Base-by-base conservation (phyloP, 179 eudicot species). In the Spergularia azorica region DNA sequence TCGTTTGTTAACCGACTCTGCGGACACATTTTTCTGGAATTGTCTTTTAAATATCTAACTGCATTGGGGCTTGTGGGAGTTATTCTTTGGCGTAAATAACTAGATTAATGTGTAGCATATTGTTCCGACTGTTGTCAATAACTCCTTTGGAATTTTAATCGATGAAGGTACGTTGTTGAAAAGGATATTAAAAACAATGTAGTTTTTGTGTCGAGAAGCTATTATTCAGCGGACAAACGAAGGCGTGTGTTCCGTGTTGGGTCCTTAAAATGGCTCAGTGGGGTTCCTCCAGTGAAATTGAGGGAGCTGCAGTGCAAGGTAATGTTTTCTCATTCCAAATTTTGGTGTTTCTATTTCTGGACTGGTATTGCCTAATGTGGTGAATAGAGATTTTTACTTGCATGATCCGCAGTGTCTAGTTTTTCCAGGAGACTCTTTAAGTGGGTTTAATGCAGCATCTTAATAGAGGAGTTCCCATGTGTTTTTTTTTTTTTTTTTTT, bases 171-270 rank as follows among this genome's bases (percentile, higher is more conserved):
- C 72, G 98, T 95, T 69, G 97, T 95, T 67, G 93, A 91, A 82
- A 95, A 93, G 87, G 98, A 95, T 83, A 82, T 84, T 21, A 83
- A 89, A 79, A 90, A 93, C 82, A 95, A 95, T 70, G 95, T 95
- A 21, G 88, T 95, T 67, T 95, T 91, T 66, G 97, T 90, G 14
- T 95, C 98, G 54, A 89, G 98, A 75, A 91, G 86, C 63, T 95
- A 95, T 78, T 93, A 83, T 79, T 95, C 98, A 26, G 83, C 79
- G 71, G 98, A 93, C 82, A 95, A 95, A 87, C 87, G 92, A 80
- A 91, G 98, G 84, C 91, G 98, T 18, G 76, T 84, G 67, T 95
- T 95, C 80, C 93, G 91, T 65, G 97, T 91, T 79, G 98, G 97
- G 67, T 91, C 97, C 70, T 79, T 95, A 72, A 95, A 92, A 86